These are phyloP conservation scores for Gleditsia sinensis DNA, from an alignment of 306 rosid genomes.

Conservation along the genomic window DNA sequence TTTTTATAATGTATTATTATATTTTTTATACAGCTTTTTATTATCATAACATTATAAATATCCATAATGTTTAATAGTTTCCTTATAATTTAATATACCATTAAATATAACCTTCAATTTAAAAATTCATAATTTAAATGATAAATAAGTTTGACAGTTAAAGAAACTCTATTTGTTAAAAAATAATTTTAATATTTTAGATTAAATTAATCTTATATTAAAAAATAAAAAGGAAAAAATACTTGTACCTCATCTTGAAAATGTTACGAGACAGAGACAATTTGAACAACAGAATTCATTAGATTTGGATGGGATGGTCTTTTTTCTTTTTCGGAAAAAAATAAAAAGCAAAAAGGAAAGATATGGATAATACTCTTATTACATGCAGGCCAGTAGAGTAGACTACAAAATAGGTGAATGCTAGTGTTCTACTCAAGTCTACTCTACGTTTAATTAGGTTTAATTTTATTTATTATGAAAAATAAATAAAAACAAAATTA, in stretches of 20 bases:
- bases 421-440: constrained; percentile 3
- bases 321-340: constrained; percentile 44
- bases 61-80: too few relatives aligned
- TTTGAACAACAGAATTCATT: constrained; percentile 48
- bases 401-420: constrained; percentile 41
- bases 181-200: too few relatives aligned
- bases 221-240: too few relatives aligned
- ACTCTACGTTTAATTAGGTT: not conserved
- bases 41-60: too few relatives aligned
- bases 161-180: too few relatives aligned
- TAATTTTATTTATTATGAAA: not conserved
- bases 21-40: too few relatives aligned
- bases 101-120: too few relatives aligned
- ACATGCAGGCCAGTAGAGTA: constrained; percentile 3
- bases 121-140: too few relatives aligned
- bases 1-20: too few relatives aligned
- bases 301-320: constrained; percentile 47
- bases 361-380: constrained; percentile 47
- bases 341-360: constrained; percentile 15
- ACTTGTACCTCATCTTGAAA: constrained; percentile 4
- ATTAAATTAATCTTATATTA: too few relatives aligned
- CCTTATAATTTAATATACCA: too few relatives aligned
- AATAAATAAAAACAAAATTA: not conserved
- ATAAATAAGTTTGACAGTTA: too few relatives aligned
- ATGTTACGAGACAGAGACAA: constrained; percentile 46